These are phyloP conservation scores for Epichloe glyceriae DNA, from an alignment of 2,329 filamentous ascomycete genomes.

Conservation along the genomic window DNA sequence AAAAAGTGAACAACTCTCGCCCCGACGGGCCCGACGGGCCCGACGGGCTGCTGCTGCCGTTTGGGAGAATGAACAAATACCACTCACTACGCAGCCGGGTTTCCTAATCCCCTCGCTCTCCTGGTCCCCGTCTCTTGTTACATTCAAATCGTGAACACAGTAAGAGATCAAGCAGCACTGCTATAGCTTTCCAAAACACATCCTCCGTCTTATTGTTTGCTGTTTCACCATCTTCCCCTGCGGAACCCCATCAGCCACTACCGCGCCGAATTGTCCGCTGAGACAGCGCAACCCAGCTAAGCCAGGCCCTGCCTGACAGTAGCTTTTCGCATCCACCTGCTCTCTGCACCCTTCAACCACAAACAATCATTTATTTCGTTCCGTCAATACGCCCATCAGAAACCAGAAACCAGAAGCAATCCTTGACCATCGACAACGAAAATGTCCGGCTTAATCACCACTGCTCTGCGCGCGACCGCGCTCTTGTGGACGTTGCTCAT, in stretches of 20 bases:
- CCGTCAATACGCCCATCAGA: background rate
- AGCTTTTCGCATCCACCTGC: background rate
- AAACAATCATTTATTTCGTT: background rate
- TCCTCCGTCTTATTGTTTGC: background rate
- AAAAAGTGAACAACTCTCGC: too few relatives aligned
- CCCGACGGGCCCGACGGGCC: too few relatives aligned
- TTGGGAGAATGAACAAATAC: background rate
- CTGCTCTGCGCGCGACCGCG: conserved; percentile 34
- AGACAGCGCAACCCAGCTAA: background rate
- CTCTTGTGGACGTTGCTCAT: conserved; percentile 39
- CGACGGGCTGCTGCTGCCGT: background rate
- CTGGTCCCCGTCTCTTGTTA: too few relatives aligned
- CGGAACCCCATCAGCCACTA: background rate
- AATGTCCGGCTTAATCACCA: conserved; percentile 27
- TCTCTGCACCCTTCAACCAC: background rate
- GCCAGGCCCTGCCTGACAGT: background rate
- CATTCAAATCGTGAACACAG: background rate
- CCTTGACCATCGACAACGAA: background rate
- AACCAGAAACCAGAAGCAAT: background rate
- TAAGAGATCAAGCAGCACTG: background rate
- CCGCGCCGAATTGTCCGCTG: background rate
- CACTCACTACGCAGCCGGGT: too few relatives aligned
- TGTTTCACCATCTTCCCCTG: background rate
- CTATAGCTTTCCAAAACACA: background rate
- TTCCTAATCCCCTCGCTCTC: too few relatives aligned